Evolutionary conservation across 495 filamentous ascomycete genomes (phyloP).

Genomic region (Trichoderma asperelloides): DNA sequence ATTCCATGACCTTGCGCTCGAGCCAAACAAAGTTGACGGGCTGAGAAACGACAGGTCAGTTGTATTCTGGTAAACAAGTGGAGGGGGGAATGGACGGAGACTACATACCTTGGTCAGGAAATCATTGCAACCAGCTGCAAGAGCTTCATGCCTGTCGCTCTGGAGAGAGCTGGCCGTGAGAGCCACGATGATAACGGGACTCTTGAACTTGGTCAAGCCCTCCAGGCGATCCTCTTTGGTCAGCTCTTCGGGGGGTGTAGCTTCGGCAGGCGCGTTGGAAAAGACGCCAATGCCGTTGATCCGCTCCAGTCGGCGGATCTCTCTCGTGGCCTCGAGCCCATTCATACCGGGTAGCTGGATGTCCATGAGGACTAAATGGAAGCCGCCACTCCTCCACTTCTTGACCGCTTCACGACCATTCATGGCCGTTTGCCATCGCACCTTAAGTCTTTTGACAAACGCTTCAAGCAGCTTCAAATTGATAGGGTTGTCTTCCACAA

Average conservation of each 20-base stretch:
- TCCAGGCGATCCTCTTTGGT: slow-evolving; percentile 60
- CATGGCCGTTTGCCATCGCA: slow-evolving; percentile 95
- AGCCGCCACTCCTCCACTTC: slow-evolving; percentile 92
- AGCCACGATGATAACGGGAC: slow-evolving; percentile 94
- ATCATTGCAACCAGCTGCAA: slow-evolving; percentile 95
- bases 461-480: slow-evolving; percentile 88
- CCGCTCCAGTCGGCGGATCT: slow-evolving; percentile 83
- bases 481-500: slow-evolving; percentile 98
- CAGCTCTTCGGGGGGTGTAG: slow-evolving; percentile 18
- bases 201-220: slow-evolving; percentile 72
- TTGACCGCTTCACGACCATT: slow-evolving; percentile 86
- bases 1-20: slow-evolving; percentile 94
- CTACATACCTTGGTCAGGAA: slow-evolving; percentile 87
- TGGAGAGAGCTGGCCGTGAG: slow-evolving; percentile 89
- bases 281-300: slow-evolving; percentile 88
- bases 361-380: slow-evolving; percentile 96
- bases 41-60: slow-evolving; percentile 33
- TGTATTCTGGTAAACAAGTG: background rate
- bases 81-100: background rate
- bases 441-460: slow-evolving; percentile 92
- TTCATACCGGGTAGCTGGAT: slow-evolving; percentile 98
- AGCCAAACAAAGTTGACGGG: slow-evolving; percentile 98
- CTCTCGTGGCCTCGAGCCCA: slow-evolving; percentile 90
- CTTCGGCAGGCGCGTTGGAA: slow-evolving; percentile 33
- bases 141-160: slow-evolving; percentile 86